Base-by-base conservation (phyloP, 2,329 filamentous ascomycete genomes). In the Aspergillus pseudotamarii region DNA sequence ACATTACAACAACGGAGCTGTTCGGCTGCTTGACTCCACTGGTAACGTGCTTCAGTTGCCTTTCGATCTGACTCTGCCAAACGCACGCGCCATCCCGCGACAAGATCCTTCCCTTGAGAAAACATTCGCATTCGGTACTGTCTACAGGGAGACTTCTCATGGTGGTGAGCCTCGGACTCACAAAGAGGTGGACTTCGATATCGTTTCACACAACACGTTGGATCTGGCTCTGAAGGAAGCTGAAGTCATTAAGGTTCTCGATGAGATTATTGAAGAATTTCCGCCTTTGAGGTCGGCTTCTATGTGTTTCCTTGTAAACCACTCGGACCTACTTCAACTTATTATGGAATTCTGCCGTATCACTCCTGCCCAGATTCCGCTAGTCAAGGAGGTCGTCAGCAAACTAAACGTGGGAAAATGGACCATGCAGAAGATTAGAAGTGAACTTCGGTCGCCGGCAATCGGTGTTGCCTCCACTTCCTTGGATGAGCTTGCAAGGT, bases 131-230 rank as follows among this genome's bases (percentile, higher is more conserved):
- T 97, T 99, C 75, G 94, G 93, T 8, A 90, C 86, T 38, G 93
- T 98, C 1, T 98, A 93, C 74, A 88, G 95, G 46, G 91, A 96
- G 67, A 89, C 86, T 53, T 84, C 88, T 56, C 89, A 89, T 60
- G 93, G 92, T 9, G 91, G 92, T 2, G 91, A 96, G 69, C 95
- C 95, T 8, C 85, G 86, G 61, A 91, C 90, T 72, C 91, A 92
- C 74, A 91, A 92, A 11, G 95, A 98, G 74, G 94, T 96, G 2
- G 94, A 98, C 75, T 99, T 98, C 75, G 95, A 99, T 78, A 93
- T 99, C 64, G 86, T 97, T n/a, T 94, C 93, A 0, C 86, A 88
- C 51, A 89, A 94, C 69, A 90, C 90, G 1, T 79, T 93, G 6
- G 93, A 98, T 72, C 82, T 96, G 53, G 90, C 93, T 1, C 78